Base-by-base conservation (phyloP, 176 grass and related monocot genomes). In the Raddia distichophylla region DNA sequence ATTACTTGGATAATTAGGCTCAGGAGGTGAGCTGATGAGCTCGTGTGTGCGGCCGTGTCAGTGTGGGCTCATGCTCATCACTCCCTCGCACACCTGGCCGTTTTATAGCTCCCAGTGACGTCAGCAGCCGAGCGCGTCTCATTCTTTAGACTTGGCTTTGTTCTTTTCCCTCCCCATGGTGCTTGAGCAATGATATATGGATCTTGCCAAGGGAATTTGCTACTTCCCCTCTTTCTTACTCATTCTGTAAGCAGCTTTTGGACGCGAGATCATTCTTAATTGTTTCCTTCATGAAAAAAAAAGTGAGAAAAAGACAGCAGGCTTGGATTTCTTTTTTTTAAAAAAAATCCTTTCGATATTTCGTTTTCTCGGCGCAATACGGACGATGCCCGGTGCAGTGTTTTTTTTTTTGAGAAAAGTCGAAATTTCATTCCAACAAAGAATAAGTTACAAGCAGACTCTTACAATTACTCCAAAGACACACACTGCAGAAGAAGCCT, bases 31-130 rank as follows among this genome's bases (percentile, higher is more conserved):
- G 13, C 14, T 27, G 73, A 7, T 33, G 17, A 40, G 13, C 14
- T 27, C 3, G 3, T 8, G 74, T 33, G 63, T 71, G 69, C 53
- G 3, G 47, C 34, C 20, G 80, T 71, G 58, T 54, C 34, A 20
- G 80, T 71, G 58, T 54, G 40, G 70, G 70, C 75, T 84, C 16
- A 13, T 40, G 70, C 75, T 84, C 16, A 13, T 40, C 16, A 13
- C 8, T 20, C 50, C 17, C 16, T 73, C 27, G 49, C 65, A 52
- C 49, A 73, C 65, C 19, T 60, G 50, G 3, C 51, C 71, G 15
- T 82, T 82, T 86, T 89, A 89, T 85, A 89, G 9, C 66, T 45
- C 40, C 19, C 5, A 32, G 5, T 77, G 87, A 72, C 72, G 78
- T 77, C 83, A 82, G 6, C 58, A 2, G 5, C 57, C 3, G 12